Evolutionary conservation across 2,329 filamentous ascomycete species (phyloP), one percentile per base, ranked within the genome.

Genomic region (Aspergillus sp.): DNA sequence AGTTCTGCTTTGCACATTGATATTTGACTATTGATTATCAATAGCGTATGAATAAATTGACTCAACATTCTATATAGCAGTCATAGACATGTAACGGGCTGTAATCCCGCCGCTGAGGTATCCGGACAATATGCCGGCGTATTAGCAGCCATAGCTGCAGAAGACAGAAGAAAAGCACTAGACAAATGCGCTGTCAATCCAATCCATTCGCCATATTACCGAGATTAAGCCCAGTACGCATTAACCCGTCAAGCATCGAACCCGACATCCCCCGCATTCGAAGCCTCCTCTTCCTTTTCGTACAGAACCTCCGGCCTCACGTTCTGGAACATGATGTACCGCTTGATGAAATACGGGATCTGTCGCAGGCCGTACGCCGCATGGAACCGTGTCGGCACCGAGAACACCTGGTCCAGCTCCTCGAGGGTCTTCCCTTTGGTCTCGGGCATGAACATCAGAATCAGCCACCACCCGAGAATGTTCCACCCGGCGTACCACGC

Each of bases 331-430:
- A 63, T 34, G 13, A 61, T 25, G 44, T 60, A 60, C 28, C 56
- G 44, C 25, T 55, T 51, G 6, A 57, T 27, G 28, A 60, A 56
- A 26, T 56, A 61, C 2, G 49, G 47, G 27, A 61, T 49, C 41
- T 63, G 57, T 12, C 57, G 47, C 29, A 61, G 26, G 1, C 59
- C 59, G 46, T 60, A 65, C 27, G 39, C 41, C 4, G 55, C 61
- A 48, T 67, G 63, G 17, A 63, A 48, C 8, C 52, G 46, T 2
- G 66, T 72, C 0, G 69, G 63, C 1, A 75, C 67, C 1, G 59
- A 63, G 48, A 75, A 75, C 11, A 75, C 67, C 42, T 72, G 65
- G 41, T 71, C 68, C 28, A 72, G 45, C 39, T 67, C 64, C 33
- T 67, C 64, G 1, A 67, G 53, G 1, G 63, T 66, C 37, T 56